phyloP scores from a whole-genome alignment of 306 rosid genomes.

The Castanea crenata region DNA sequence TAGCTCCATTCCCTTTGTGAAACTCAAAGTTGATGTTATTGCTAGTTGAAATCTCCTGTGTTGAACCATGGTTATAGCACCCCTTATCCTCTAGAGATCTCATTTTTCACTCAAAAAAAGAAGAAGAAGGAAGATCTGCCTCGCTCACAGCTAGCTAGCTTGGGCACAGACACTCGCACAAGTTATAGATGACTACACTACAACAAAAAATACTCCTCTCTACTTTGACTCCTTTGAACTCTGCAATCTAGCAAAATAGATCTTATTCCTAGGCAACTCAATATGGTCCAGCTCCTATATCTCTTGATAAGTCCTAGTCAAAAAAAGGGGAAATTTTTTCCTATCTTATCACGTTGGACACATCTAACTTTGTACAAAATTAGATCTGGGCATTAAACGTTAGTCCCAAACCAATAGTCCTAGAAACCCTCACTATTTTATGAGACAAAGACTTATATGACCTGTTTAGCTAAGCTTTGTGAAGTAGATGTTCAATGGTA shows the following conservation, averaged over 20 bases:
- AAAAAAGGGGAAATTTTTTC: too few species aligned
- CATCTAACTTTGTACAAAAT: neutral
- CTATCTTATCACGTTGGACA: neutral
- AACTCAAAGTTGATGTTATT: slow-evolving; percentile 61
- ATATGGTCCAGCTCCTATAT: slow-evolving; percentile 28
- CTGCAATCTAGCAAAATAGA: neutral
- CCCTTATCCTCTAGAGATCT: slow-evolving; percentile 81
- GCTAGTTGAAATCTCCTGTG: slow-evolving; percentile 46
- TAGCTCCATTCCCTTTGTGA: slow-evolving; percentile 57
- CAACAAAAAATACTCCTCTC: neutral
- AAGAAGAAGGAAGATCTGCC: neutral
- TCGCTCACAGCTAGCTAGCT: neutral
- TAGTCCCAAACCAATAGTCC: slow-evolving; percentile 23
- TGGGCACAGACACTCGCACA: slow-evolving; percentile 2
- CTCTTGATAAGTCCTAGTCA: neutral
- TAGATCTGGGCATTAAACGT: slow-evolving; percentile 13
- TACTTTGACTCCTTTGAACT: neutral
- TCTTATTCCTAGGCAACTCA: neutral
- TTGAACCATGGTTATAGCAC: slow-evolving; percentile 52
- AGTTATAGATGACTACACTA: neutral
- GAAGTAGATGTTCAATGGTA: neutral
- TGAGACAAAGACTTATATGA: neutral
- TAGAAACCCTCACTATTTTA: neutral
- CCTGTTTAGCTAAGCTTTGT: neutral
- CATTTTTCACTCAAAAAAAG: slow-evolving; percentile 34